Percentiles rank a stretch among this genome's conserved stretches.
Evolutionary conservation across 495 filamentous ascomycete species (phyloP).

Genomic region (Hypoxylon perforatum): DNA sequence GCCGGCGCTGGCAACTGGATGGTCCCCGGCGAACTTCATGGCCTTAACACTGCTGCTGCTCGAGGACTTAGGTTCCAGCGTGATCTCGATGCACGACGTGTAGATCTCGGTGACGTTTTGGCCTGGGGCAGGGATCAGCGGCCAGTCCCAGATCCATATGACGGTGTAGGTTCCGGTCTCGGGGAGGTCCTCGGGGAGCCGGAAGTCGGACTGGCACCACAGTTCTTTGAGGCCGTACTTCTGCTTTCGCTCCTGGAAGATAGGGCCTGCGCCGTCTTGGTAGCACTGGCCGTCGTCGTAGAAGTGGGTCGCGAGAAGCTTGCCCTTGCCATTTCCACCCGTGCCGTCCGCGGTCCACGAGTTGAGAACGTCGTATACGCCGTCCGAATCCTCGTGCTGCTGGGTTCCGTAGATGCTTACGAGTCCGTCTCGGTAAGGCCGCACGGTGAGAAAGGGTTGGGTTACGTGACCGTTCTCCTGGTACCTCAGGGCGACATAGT

Average conservation of each 20-base stretch:
- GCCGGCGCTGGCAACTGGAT: slow-evolving; percentile 39
- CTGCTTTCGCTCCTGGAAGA: too few species aligned
- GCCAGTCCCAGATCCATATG: slow-evolving; percentile 97
- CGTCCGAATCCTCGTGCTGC: slow-evolving; percentile 64
- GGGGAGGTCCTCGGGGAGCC: slow-evolving; percentile 67
- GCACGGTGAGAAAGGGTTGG: slow-evolving; percentile 66
- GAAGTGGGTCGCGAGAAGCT: slow-evolving; percentile 75
- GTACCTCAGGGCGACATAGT: slow-evolving; percentile 77
- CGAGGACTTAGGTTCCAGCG: slow-evolving; percentile 55
- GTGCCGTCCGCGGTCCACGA: slow-evolving; percentile 80
- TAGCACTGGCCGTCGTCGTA: slow-evolving; percentile 90
- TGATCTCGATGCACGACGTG: slow-evolving; percentile 83
- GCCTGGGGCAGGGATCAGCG: slow-evolving; percentile 58
- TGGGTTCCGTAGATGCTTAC: slow-evolving; percentile 85
- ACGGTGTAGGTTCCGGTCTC: slow-evolving; percentile 71
- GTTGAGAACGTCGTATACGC: slow-evolving; percentile 73
- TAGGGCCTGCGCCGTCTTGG: slow-evolving; percentile 67
- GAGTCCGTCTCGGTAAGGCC: slow-evolving; percentile 76
- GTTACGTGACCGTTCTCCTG: slow-evolving; percentile 92
- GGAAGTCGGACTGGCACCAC: slow-evolving; percentile 81
- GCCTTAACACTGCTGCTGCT: slow-evolving; percentile 30
- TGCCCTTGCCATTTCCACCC: slow-evolving; percentile 78
- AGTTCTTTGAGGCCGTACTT: slow-evolving; percentile 63
- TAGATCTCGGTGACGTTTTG: slow-evolving; percentile 72
- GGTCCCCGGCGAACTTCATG: slow-evolving; percentile 44